Base-by-base conservation (phyloP, 2,329 filamentous ascomycete genomes). In the Colletotrichum sp. region DNA sequence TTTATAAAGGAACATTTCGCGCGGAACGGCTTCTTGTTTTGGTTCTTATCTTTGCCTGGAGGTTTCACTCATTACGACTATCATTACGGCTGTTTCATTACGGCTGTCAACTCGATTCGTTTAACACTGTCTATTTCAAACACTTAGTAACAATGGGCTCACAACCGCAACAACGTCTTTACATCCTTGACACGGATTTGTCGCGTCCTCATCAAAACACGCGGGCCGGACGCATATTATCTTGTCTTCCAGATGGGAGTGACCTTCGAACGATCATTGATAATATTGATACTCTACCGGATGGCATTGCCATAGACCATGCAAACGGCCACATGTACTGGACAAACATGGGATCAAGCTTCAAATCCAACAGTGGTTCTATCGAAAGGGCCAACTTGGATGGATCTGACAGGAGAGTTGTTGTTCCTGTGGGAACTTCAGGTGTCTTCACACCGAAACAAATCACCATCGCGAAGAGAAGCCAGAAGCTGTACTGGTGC, bases 381-480 rank as follows among this genome's bases (percentile, higher is more conserved):
- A 72, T 72, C n/a, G 71, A 72, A 34, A 52, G 71, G 8, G 71
- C 71, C 16, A 63, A 61, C 28, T 24, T 72, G 12, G 71, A 72
- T 55, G 71, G 64, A 16, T 61, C 71, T 34, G 18, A 39, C 14
- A 65, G 64, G 21, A 67, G n/a, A 10, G 18, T 21, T 28, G 36
- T 72, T 55, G 55, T 72, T 7, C 28, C 55, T 10, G 8, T 18
- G 16, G 63, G 71, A 8, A 55, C 55, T 4, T 7, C 16, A n/a
- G 52, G 71, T 12, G 71, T 72, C n/a, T 72, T 72, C 13, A 72
- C 64, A 8, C 71, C 71, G 4, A 72, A 72, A 21, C 71, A 72
- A 24, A 72, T 72, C 21, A 72, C 71, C 18, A 61, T 72, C 14
- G 71, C 71, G 18, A 61, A 61, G 16, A 24, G 30, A 14, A 72